phyloP scores from a whole-genome alignment of 768 basidiomycete genomes.

The Tylopilus felleus region DNA sequence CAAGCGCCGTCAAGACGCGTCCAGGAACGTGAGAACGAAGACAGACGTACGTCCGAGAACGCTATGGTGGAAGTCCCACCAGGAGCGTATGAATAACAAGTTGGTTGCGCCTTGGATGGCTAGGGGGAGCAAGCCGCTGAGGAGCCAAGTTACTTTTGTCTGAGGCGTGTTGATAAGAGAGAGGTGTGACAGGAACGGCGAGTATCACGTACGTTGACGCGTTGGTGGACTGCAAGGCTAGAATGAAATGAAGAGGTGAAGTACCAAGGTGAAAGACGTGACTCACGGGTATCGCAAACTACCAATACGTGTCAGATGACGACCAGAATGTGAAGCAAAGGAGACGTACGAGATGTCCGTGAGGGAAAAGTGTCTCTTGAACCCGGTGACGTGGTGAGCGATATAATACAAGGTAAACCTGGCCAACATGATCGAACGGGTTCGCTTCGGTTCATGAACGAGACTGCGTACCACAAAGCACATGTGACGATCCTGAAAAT shows the following conservation, averaged over 20 bases:
- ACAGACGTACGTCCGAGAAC: slow-evolving; percentile 26
- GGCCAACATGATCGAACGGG: background rate
- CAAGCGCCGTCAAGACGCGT: background rate
- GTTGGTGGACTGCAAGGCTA: slow-evolving; percentile 67
- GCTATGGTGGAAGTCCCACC: slow-evolving; percentile 87
- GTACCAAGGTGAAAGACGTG: background rate
- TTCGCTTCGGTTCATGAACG: background rate
- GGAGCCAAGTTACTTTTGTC: slow-evolving; percentile 43
- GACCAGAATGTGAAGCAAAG: background rate
- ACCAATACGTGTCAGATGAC: slow-evolving; percentile 13
- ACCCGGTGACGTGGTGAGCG: slow-evolving; percentile 55
- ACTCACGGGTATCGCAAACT: slow-evolving; percentile 40
- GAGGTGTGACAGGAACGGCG: background rate
- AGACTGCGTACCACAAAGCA: slow-evolving; percentile 50
- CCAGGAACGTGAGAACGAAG: background rate
- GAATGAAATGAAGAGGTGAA: background rate
- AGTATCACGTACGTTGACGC: slow-evolving; percentile 48
- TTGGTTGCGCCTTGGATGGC: slow-evolving; percentile 66
- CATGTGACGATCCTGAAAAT: slow-evolving; percentile 60
- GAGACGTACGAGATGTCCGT: slow-evolving; percentile 65
- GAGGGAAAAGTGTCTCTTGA: slow-evolving; percentile 75
- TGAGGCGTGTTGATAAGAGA: slow-evolving; percentile 1
- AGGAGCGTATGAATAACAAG: slow-evolving; percentile 64
- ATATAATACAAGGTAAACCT: slow-evolving; percentile 60
- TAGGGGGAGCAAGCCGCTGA: slow-evolving; percentile 54